phyloP scores from a whole-genome alignment of 306 rosid genomes.

The Lathyrus oleraceus region DNA sequence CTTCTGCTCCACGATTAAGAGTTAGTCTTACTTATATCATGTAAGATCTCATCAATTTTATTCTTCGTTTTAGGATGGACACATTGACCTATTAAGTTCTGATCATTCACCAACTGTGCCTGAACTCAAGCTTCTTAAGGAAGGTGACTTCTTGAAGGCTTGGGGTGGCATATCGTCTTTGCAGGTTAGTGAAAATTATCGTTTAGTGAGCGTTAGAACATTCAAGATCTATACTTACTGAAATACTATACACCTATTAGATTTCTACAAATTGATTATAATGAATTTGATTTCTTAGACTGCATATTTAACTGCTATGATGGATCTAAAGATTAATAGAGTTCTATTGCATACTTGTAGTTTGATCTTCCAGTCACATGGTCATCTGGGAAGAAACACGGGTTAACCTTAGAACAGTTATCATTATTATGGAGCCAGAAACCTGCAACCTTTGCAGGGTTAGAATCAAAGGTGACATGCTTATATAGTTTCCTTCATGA shows the following conservation, averaged over 20 bases:
- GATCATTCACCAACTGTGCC: slow-evolving; percentile 95
- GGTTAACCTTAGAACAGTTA: slow-evolving; percentile 71
- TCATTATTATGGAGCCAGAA: slow-evolving; percentile 89
- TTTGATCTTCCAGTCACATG: slow-evolving; percentile 86
- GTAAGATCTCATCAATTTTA: neutral
- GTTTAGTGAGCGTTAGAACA: slow-evolving; percentile 8
- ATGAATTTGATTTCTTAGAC: neutral
- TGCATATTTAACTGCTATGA: neutral
- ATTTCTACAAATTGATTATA: neutral
- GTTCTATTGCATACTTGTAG: slow-evolving; percentile 49
- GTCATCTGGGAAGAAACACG: slow-evolving; percentile 78
- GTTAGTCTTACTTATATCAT: slow-evolving; percentile 1
- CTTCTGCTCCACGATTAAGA: slow-evolving; percentile 6
- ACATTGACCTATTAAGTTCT: slow-evolving; percentile 77
- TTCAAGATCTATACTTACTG: neutral
- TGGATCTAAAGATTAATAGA: slow-evolving; percentile 20
- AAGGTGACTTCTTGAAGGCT: slow-evolving; percentile 84
- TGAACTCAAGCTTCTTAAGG: slow-evolving; percentile 76
- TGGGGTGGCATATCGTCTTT: slow-evolving; percentile 96
- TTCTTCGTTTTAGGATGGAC: slow-evolving; percentile 64
- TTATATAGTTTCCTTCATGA: slow-evolving; percentile 9
- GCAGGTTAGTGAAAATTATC: slow-evolving; percentile 60
- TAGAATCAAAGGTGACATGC: slow-evolving; percentile 64
- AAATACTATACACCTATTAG: neutral
- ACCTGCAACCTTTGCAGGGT: slow-evolving; percentile 81